Evolutionary conservation across 441 rosid genomes (phyloP).

Genomic region (Flueggea neowawraea): DNA sequence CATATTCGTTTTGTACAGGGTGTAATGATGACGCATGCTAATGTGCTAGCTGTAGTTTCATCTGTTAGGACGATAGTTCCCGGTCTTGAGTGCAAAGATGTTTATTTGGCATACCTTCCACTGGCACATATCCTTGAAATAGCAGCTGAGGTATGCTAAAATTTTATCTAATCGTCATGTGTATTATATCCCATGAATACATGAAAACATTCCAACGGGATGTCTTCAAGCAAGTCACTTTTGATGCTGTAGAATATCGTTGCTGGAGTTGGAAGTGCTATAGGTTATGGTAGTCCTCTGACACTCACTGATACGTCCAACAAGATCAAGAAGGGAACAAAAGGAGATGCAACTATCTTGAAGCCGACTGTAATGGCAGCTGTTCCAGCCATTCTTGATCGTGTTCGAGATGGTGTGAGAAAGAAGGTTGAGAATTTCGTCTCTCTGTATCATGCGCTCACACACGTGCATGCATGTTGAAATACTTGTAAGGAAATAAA

Average conservation of each 20-base stretch:
- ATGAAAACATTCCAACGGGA: no score
- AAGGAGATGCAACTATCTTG: slow-evolving; percentile 82
- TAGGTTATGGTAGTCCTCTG: slow-evolving; percentile 95
- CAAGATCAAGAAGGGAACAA: slow-evolving; percentile 89
- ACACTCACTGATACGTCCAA: slow-evolving; percentile 95
- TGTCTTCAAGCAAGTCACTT: neutral
- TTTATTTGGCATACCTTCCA: slow-evolving; percentile 90
- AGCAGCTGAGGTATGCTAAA: slow-evolving; percentile 79
- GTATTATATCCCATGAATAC: no score
- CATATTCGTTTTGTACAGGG: slow-evolving; percentile 50
- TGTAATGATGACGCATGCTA: slow-evolving; percentile 98
- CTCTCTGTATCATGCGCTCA: neutral
- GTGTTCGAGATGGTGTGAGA: slow-evolving; percentile 94
- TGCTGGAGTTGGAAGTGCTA: slow-evolving; percentile 83
- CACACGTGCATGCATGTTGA: neutral
- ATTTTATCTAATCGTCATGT: neutral
- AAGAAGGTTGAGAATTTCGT: slow-evolving; percentile 51
- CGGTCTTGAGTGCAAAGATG: slow-evolving; percentile 71
- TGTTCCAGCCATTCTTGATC: slow-evolving; percentile 99
- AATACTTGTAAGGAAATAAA: neutral
- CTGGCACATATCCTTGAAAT: slow-evolving; percentile 97
- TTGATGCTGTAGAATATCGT: slow-evolving; percentile 55
- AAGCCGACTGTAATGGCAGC: slow-evolving; percentile 95
- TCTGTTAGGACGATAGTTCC: slow-evolving; percentile 97
- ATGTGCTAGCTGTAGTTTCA: slow-evolving; percentile 90